Base-by-base conservation (phyloP, 2,329 filamentous ascomycete species). In the Balansia obtecta region DNA sequence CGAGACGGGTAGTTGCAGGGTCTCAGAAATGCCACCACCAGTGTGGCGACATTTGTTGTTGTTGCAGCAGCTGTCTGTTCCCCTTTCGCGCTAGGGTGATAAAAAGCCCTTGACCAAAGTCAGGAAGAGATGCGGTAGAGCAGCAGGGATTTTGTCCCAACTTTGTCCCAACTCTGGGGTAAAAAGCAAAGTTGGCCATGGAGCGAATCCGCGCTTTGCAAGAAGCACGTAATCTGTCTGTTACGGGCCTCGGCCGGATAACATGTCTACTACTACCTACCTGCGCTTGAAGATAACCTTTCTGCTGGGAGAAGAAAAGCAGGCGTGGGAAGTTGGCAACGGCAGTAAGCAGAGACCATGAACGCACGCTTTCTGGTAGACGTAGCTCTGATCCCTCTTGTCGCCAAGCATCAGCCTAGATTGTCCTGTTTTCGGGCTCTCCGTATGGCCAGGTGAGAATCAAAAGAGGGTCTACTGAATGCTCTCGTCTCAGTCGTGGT, bases 1-100 rank as follows among this genome's bases (percentile, higher is more conserved):
- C 54, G 46, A 53, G 37, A 51, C 55, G 54, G 55, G 50, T 56
- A 52, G 46, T 50, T 55, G 54, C 55, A 57, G n/a, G 52, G 45
- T 39, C 41, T 51, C 49, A 42, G 48, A 52, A 50, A 50, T 51
- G 54, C 48, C 44, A 52, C 44, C 48, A 39, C 32, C 39, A 44
- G 27, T 49, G 46, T 43, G 42, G 30, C 45, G 48, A 42, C n/a
- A 32, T n/a, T n/a, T n/a, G n/a, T n/a, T n/a, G n/a, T n/a, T n/a
- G n/a, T 43, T 13, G 41, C 16, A 15, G 15, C 50, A 42, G 30
- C 33, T 37, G 18, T n/a, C n/a, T n/a, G n/a, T n/a, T 44, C 32
- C 40, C 18, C 18, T 30, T 22, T 27, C 27, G 40, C 46, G 41
- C 37, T 34, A 45, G 11, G 33, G 38, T 33, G 9, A 18, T 7